A percentile compares a stretch with the other conserved stretches of the same genome.
phyloP scores from a whole-genome alignment of 139 green algal genomes.

The Ettlia oleoabundans region DNA sequence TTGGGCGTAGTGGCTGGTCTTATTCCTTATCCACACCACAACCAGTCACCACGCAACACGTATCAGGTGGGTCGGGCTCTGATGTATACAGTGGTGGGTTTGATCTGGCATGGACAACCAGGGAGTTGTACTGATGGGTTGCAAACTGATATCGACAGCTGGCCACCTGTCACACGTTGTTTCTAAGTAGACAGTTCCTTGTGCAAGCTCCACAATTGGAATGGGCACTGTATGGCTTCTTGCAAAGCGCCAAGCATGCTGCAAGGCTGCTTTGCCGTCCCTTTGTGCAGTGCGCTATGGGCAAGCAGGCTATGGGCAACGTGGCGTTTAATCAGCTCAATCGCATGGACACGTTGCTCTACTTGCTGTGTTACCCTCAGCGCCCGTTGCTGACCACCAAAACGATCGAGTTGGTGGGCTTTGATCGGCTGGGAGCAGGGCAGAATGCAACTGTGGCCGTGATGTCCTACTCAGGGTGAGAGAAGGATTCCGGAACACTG shows the following conservation, averaged over 20 bases:
- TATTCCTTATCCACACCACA: conserved; percentile 99
- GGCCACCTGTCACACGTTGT: no score
- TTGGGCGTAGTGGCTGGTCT: conserved; percentile 97
- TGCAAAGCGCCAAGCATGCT: background rate
- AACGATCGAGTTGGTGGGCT: conserved; percentile 94
- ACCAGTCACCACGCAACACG: conserved; percentile 99
- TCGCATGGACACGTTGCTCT: conserved; percentile 97
- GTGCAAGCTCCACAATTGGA: no score
- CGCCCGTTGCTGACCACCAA: conserved; percentile 96
- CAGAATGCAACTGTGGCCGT: conserved; percentile 99
- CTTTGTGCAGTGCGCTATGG: conserved; percentile 93
- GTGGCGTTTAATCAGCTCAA: conserved; percentile 96
- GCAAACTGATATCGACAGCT: background rate
- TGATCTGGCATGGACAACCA: background rate
- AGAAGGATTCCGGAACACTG: no score
- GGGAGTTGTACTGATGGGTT: background rate
- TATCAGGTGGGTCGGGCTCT: conserved; percentile 78
- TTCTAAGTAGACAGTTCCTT: no score
- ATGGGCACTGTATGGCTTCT: no score
- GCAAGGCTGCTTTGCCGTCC: background rate
- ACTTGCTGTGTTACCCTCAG: conserved; percentile 97
- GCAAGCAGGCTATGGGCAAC: conserved; percentile 99
- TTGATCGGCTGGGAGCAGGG: conserved; percentile 94
- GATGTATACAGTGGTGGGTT: no score
- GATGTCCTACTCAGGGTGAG: conserved; percentile 90